phyloP scores from a whole-genome alignment of 768 basidiomycete species.

The Amyloporia xantha region DNA sequence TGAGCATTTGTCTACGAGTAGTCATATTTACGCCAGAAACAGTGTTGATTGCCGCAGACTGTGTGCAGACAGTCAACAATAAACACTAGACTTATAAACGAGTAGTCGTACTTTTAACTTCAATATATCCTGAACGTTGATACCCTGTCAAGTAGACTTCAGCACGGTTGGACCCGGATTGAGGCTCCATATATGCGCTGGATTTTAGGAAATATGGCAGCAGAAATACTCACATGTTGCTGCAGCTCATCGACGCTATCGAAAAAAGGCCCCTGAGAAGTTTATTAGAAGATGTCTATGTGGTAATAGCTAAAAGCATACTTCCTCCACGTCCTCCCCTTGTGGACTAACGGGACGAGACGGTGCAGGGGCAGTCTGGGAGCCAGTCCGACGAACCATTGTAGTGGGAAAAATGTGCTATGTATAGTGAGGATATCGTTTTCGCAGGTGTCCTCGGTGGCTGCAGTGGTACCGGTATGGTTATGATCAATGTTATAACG shows the following conservation, averaged over 20 bases:
- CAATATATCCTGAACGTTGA: slow-evolving; percentile 90
- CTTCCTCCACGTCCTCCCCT: slow-evolving; percentile 39
- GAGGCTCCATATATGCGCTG: background rate
- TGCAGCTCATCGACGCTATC: slow-evolving; percentile 82
- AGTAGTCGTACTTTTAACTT: slow-evolving; percentile 68
- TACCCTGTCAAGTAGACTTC: slow-evolving; percentile 51
- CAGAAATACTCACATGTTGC: slow-evolving; percentile 49
- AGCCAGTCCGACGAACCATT: slow-evolving; percentile 42
- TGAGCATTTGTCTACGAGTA: slow-evolving; percentile 80
- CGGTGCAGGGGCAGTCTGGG: slow-evolving; percentile 34
- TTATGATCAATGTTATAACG: no score
- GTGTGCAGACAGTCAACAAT: no score
- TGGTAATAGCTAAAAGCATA: slow-evolving; percentile 8
- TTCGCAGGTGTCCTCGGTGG: no score
- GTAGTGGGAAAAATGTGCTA: no score
- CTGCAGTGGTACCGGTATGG: no score
- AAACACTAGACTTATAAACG: slow-evolving; percentile 6
- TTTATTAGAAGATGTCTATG: slow-evolving; percentile 2
- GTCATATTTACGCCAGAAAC: slow-evolving; percentile 89
- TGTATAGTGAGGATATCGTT: no score
- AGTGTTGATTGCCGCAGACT: slow-evolving; percentile 80
- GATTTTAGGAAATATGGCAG: background rate
- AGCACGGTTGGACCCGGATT: background rate
- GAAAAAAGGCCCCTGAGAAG: slow-evolving; percentile 50
- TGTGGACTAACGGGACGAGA: slow-evolving; percentile 46